These are phyloP conservation scores for Trichosporon ovoides DNA, from an alignment of 1,284 basidiomycete species.

Conservation along the genomic window DNA sequence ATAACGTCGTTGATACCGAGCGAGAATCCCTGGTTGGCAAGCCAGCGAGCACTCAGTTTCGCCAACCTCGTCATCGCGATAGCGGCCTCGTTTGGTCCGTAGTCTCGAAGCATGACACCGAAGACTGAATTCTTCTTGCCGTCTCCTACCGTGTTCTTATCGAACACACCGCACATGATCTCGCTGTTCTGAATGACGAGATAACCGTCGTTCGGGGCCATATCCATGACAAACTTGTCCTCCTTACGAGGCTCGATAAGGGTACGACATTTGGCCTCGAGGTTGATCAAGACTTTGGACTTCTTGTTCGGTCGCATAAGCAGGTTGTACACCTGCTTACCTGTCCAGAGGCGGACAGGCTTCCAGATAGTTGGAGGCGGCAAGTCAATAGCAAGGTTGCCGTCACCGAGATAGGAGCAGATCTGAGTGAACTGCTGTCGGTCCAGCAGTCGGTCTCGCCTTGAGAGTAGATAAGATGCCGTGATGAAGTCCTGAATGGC, in stretches of 20 bases:
- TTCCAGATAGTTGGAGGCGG: slow-evolving; percentile 94
- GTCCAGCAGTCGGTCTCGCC: slow-evolving; percentile 88
- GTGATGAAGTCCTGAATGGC: slow-evolving; percentile 99
- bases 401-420: slow-evolving; percentile 91
- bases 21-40: slow-evolving; percentile 96
- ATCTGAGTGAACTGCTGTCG: slow-evolving; percentile 94
- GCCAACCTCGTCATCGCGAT: slow-evolving; percentile 96
- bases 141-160: slow-evolving; percentile 96
- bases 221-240: slow-evolving; percentile 58
- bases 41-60: slow-evolving; percentile 90
- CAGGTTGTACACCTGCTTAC: slow-evolving; percentile 95
- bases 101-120: slow-evolving; percentile 95
- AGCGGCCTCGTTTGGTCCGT: slow-evolving; percentile 90
- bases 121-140: slow-evolving; percentile 99
- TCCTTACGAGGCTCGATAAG: slow-evolving; percentile 69
- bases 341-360: slow-evolving; percentile 90
- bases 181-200: slow-evolving; percentile 96
- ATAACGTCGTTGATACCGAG: slow-evolving; percentile 99
- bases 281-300: slow-evolving; percentile 82
- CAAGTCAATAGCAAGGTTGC: slow-evolving; percentile 85
- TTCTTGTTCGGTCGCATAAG: slow-evolving; percentile 90
- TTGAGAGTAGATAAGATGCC: slow-evolving; percentile 90
- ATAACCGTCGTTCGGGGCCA: slow-evolving; percentile 97
- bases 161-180: slow-evolving; percentile 99
- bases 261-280: slow-evolving; percentile 94